Evolutionary conservation across 2,329 filamentous ascomycete species (phyloP), one percentile per base, ranked within the genome.

Genomic region (Calonectria fujianensis): DNA sequence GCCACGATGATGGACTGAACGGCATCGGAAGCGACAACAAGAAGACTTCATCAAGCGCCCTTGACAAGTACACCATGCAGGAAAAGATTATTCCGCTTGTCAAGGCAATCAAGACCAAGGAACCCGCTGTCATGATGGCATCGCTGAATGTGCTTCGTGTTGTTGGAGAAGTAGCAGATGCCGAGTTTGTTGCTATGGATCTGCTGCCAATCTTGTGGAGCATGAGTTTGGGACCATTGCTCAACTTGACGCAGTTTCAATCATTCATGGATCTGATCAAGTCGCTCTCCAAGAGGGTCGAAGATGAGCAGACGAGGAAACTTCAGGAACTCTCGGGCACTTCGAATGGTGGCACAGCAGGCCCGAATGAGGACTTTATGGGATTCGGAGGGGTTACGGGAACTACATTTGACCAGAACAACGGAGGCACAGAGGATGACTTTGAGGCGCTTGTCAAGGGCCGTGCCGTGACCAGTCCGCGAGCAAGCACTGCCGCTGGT

Each of bases 11-110:
- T 82, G 96, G 95, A 6, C 89, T 98, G 3, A 93, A 95, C 77
- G 96, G 95, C 0, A 88, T 96, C 82, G 81, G 86, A 52, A 85
- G 90, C 77, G 87, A 90, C 65, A 91, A 90, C 81, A 90, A 91
- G 73, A 93, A 93, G 82, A 87, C 90, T 2, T 91, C 91, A 1
- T 94, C 94, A 0, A 95, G 93, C 2, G 96, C 96, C 4, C 88
- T 99, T 35, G 97, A 99, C 87, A 98, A 98, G 84, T 98, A 97
- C 82, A 98, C 97, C 0, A 96, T 99, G 87, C 97, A 99, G 84
- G 97, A 99, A 83, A 98, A 98, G 87, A 94, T 99, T 41, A 91
- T 98, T 0, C 97, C 97, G 0, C 87, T 98, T 6, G 89, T 99
- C 75, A 96, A 95, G 82, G 96, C 90, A 2, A 98, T 99, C 87